These are phyloP conservation scores for Mesembryanthemum crystallinum DNA, from an alignment of 148 eudicot genomes.

Conservation along the genomic window DNA sequence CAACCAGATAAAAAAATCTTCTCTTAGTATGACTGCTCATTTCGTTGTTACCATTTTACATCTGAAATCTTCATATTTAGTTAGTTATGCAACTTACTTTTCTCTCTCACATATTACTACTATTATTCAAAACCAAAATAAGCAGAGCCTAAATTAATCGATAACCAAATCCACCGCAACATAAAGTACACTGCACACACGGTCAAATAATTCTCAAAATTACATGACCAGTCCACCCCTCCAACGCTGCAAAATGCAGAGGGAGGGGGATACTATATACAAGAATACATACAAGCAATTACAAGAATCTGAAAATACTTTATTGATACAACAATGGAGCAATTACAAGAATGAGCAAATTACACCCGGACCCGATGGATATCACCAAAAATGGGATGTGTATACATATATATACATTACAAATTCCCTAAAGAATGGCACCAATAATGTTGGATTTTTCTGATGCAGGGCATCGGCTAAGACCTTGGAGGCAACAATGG, in stretches of 20 bases:
- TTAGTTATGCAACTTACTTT: too few species aligned
- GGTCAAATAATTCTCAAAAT: neutral
- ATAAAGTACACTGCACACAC: neutral
- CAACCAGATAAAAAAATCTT: too few species aligned
- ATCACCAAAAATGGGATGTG: conserved; percentile 19
- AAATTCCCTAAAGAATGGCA: conserved; percentile 20
- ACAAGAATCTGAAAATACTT: conserved; percentile 2
- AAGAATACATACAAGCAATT: conserved; percentile 3
- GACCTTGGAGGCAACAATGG: conserved; percentile 61
- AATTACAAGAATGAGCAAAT: conserved; percentile 6
- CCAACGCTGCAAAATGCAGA: neutral
- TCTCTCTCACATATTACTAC: too few species aligned
- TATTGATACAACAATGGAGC: neutral
- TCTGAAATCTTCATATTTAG: too few species aligned
- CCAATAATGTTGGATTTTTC: neutral
- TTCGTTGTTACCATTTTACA: too few species aligned
- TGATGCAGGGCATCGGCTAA: conserved; percentile 14
- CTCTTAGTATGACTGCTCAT: too few species aligned
- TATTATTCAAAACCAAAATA: too few species aligned
- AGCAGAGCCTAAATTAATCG: too few species aligned
- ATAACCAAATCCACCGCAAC: neutral
- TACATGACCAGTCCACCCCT: conserved; percentile 12
- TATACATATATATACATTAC: neutral
- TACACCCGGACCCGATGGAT: neutral
- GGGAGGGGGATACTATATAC: neutral